These are phyloP conservation scores for Pyrenophora graminea DNA, from an alignment of 2,329 filamentous ascomycete species.

Conservation along the genomic window DNA sequence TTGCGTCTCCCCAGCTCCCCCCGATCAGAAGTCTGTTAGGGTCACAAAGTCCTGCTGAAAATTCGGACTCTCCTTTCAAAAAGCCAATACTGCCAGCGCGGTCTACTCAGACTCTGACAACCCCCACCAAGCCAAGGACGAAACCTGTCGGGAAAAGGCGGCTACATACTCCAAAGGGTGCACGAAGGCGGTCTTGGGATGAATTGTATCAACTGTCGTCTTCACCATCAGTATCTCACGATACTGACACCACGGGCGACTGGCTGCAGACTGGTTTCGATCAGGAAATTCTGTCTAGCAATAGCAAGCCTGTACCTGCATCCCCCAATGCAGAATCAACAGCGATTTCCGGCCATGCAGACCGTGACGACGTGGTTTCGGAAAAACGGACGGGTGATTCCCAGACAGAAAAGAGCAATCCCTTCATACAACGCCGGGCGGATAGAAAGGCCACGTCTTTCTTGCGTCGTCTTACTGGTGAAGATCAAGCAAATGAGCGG, in stretches of 20 bases:
- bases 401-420: conserved; percentile 35
- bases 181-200: conserved; percentile 1
- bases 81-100: conserved; percentile 19
- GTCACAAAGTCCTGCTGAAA: conserved; percentile 7
- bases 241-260: conserved; percentile 5
- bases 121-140: conserved; percentile 15
- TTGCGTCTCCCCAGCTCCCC: conserved; percentile 5
- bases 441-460: conserved; percentile 26
- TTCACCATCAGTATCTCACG: conserved; percentile 16
- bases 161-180: conserved; percentile 13
- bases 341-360: conserved; percentile 46
- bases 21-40: conserved; percentile 22
- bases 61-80: conserved; percentile 17
- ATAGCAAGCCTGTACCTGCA: conserved; percentile 49
- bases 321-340: conserved; percentile 47
- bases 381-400: conserved; percentile 31
- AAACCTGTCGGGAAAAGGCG: conserved; percentile 2
- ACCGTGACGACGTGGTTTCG: conserved; percentile 34
- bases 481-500: conserved; percentile 1
- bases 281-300: conserved; percentile 45
- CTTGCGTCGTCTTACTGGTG: conserved; percentile 33
- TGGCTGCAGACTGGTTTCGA: conserved; percentile 7
- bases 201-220: conserved; percentile 10
- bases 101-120: conserved; percentile 17
- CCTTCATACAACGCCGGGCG: conserved; percentile 26